Evolutionary conservation across 2,329 filamentous ascomycete species (phyloP), one percentile per base, ranked within the genome.

Genomic region (Dissoconium aciculare): DNA sequence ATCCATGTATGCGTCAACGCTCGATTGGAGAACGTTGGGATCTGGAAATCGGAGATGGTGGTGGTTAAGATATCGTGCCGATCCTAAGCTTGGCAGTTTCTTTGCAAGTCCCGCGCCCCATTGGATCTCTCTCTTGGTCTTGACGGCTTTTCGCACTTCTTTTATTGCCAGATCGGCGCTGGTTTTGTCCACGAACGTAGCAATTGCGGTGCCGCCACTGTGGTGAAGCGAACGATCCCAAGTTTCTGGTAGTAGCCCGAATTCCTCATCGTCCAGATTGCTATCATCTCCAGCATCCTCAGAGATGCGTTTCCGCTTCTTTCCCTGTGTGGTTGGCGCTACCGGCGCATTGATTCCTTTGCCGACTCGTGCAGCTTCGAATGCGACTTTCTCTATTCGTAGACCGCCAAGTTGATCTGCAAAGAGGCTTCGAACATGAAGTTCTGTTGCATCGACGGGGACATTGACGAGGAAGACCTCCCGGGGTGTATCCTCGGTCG

Each of bases 381-480:
- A 94, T 0, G 67, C 61, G 4, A 91, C 77, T 31, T 62, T 65
- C 54, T 92, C 82, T 28, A 95, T 78, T 27, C 78, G 68, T 3
- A 79, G 80, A 0, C 78, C 74, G 5, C 81, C 78, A 0, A 94
- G 66, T 11, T 91, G 69, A 1, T 67, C 63, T 1, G 71, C 60
- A 44, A 95, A 91, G 0, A 95, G 60, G 25, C 74, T 65, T 26
- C 82, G 74, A 25, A 95, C 66, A 46, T 85, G 80, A 1, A 64
- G 55, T 34, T 82, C 75, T 4, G 82, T 91, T 36, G 82, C 76
- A 51, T 94, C 85, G 39, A 78, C 65, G 5, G 89, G 89, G 1
- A 91, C 60, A 48, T 98, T 95, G 40, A 85, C 79, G n/a, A 92
- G 53, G 57, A 93, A 98, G 11, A 98, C 66, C 38, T 80, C 84